phyloP scores from a whole-genome alignment of 108 stramenopile genomes.

The Stephanodiscus triporus region DNA sequence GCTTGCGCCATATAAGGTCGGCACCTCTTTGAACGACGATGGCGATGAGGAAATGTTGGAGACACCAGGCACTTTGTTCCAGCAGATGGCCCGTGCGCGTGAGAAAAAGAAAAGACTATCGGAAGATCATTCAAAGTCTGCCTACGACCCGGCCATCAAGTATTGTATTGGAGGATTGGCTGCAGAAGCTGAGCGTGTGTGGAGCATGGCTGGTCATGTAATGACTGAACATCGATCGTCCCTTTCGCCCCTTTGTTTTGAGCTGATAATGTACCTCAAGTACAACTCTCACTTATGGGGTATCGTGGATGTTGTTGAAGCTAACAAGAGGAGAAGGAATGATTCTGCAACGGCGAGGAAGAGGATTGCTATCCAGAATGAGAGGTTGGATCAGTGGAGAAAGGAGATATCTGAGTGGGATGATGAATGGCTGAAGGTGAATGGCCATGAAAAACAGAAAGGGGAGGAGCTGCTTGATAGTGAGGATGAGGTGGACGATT shows the following conservation, averaged over 20 bases:
- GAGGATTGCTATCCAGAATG: background rate
- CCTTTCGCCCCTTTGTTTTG: background rate
- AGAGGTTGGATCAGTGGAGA: background rate
- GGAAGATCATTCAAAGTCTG: background rate
- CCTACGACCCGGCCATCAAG: background rate
- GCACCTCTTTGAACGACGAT: background rate
- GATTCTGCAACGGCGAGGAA: background rate
- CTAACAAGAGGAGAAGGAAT: slow-evolving; percentile 1
- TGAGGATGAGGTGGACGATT: too few relatives aligned
- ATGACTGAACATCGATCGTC: background rate
- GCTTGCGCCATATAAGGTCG: background rate
- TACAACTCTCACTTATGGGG: background rate
- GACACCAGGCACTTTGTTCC: background rate
- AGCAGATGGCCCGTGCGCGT: background rate
- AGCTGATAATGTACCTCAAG: slow-evolving; percentile 8
- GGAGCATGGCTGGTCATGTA: slow-evolving; percentile 13
- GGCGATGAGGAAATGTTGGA: background rate
- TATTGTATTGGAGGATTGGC: background rate
- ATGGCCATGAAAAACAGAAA: too few relatives aligned
- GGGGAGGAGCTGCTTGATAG: too few relatives aligned
- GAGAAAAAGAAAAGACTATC: background rate
- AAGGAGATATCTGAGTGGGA: too few relatives aligned
- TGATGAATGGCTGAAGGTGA: too few relatives aligned
- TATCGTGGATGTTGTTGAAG: background rate
- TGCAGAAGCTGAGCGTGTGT: slow-evolving; percentile 2